Evolutionary conservation across 164 flowering plant genomes (phyloP).

Genomic region (Kalanchoe fedtschenkoi): DNA sequence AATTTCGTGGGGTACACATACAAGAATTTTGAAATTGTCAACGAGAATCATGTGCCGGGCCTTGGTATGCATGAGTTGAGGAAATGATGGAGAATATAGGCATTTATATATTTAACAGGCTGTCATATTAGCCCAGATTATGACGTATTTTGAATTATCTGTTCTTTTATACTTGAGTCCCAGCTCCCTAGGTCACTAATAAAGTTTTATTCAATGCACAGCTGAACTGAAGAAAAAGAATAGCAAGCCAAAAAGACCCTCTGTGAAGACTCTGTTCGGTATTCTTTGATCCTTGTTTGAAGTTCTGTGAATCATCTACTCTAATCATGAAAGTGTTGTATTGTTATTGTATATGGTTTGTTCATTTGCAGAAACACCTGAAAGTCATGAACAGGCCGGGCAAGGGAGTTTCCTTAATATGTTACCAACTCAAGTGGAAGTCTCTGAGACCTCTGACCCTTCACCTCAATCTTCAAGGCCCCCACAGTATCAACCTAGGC

Average conservation of each 20-base stretch:
- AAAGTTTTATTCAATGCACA: conserved; percentile 9
- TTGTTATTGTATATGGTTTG: conserved; percentile 6
- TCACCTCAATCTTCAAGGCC: conserved; percentile 3
- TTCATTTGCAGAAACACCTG: conserved; percentile 39
- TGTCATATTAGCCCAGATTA: neutral
- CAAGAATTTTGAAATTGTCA: conserved; percentile 60
- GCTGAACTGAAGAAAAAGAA: conserved; percentile 66
- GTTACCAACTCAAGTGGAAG: conserved; percentile 25
- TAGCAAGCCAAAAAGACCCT: conserved; percentile 45
- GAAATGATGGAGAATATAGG: conserved; percentile 3
- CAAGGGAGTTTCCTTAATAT: conserved; percentile 31
- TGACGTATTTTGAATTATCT: neutral
- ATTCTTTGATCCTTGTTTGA: neutral
- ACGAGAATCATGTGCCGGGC: conserved; percentile 71
- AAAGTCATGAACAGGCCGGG: conserved; percentile 20
- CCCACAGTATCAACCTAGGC: conserved; percentile 4
- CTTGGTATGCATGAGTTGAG: conserved; percentile 34
- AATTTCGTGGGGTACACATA: conserved; percentile 72
- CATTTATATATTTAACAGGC: neutral
- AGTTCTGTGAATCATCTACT: neutral
- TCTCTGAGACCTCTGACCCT: conserved; percentile 9
- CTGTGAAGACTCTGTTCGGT: conserved; percentile 66
- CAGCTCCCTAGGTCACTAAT: neutral
- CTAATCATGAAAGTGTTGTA: neutral
- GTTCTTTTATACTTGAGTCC: neutral